Percentiles rank a stretch among this genome's conserved stretches.
Evolutionary conservation across 768 basidiomycete genomes (phyloP).

Genomic region (Suillus sp.): DNA sequence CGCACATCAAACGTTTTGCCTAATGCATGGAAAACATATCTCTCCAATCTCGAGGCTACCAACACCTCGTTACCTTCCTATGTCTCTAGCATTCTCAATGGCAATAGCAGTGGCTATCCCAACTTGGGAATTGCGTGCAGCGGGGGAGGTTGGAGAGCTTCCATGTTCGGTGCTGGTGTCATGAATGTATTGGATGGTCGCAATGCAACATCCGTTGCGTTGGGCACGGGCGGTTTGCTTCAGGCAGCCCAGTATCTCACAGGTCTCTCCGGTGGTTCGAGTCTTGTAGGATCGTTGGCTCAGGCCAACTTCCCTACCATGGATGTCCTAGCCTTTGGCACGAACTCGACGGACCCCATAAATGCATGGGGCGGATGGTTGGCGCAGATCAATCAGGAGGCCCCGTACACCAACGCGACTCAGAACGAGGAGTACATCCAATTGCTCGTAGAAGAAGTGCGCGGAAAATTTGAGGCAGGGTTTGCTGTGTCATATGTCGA

Average conservation of each 20-base stretch:
- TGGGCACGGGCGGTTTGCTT: constrained; percentile 37
- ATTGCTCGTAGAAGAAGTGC: constrained; percentile 22
- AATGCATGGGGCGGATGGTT: constrained; percentile 24
- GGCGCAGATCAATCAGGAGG: constrained; percentile 16
- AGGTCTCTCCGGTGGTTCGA: constrained; percentile 36
- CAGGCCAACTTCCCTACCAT: constrained; percentile 32
- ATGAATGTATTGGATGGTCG: constrained; percentile 34
- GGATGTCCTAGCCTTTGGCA: constrained; percentile 26
- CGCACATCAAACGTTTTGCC: constrained; percentile 34
- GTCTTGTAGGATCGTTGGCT: constrained; percentile 28
- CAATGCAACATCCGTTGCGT: constrained; percentile 30
- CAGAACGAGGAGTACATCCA: constrained; percentile 17
- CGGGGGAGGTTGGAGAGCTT: constrained; percentile 46
- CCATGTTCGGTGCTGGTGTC: constrained; percentile 39
- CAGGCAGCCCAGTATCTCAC: constrained; percentile 41
- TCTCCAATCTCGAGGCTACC: constrained; percentile 31
- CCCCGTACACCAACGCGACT: constrained; percentile 19
- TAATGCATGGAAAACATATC: constrained; percentile 37
- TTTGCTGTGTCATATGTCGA: constrained; percentile 19
- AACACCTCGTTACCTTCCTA: constrained; percentile 30
- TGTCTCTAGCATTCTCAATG: constrained; percentile 29
- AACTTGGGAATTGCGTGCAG: constrained; percentile 36
- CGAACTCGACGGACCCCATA: constrained; percentile 7
- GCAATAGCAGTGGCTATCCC: constrained; percentile 8
- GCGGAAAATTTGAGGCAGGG: constrained; percentile 18